Evolutionary conservation across 2,329 filamentous ascomycete genomes (phyloP).

Genomic region (Colletotrichum tropicale): DNA sequence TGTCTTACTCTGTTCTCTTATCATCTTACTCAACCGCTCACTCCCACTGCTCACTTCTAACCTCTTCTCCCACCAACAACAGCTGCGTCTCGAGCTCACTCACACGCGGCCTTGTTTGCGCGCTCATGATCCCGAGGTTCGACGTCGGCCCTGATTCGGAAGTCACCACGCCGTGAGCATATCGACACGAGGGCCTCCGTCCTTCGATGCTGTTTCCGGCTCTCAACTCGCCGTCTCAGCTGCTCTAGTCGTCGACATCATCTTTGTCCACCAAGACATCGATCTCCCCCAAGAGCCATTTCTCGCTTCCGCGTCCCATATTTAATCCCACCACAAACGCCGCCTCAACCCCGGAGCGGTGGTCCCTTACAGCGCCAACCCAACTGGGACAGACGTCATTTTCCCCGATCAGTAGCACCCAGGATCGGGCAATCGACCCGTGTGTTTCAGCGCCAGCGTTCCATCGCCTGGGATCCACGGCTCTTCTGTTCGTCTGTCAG

Average conservation of each 20-base stretch:
- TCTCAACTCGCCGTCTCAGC: not conserved
- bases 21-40: not conserved
- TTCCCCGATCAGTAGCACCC: not conserved
- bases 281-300: not conserved
- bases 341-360: not conserved
- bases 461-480: slow-evolving; percentile 5
- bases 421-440: not conserved
- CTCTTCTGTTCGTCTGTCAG: not conserved
- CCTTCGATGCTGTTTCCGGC: not conserved
- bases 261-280: not conserved
- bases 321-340: not conserved
- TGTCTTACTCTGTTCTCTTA: not conserved
- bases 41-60: not conserved
- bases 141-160: not conserved
- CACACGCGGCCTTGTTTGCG: not conserved
- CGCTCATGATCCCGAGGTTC: not conserved
- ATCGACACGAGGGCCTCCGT: not conserved
- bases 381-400: slow-evolving; percentile 7
- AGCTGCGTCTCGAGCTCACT: not conserved
- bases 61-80: not conserved
- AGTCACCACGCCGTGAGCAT: not conserved
- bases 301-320: slow-evolving; percentile 3
- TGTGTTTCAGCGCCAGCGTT: slow-evolving; percentile 13
- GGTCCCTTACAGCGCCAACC: not conserved
- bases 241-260: not conserved